A percentile compares a stretch with the other conserved stretches of the same genome.
Conservation (phyloP, 148 eudicot genomes). For the Cornus kousa region DNA sequence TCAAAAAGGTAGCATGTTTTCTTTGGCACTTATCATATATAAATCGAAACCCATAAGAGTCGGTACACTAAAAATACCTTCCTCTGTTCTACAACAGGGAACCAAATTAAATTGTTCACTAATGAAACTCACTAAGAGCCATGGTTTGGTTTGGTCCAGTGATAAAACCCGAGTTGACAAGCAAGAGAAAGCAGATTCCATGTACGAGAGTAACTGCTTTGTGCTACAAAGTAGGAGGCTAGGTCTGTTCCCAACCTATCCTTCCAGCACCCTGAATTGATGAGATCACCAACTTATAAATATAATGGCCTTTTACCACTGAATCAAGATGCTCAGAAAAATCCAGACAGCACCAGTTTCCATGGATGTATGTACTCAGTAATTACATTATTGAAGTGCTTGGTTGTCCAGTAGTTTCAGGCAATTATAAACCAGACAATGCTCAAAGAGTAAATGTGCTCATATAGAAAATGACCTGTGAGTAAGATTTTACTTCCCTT, state of each 20-base stretch:
- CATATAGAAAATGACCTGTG: background rate
- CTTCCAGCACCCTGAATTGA: conserved; percentile 2
- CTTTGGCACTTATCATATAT: background rate
- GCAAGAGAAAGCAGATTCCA: background rate
- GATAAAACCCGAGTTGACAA: background rate
- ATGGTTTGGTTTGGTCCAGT: background rate
- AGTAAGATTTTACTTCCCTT: background rate
- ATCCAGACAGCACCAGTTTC: background rate
- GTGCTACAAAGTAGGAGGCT: background rate
- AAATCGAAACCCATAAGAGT: background rate
- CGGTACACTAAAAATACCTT: background rate
- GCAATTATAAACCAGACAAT: background rate
- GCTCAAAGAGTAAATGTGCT: background rate
- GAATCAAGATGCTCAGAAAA: background rate
- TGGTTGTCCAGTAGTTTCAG: no score
- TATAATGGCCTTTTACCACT: background rate
- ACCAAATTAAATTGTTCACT: conserved; percentile 1
- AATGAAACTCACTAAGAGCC: background rate
- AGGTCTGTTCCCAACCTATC: background rate
- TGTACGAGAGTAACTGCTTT: background rate
- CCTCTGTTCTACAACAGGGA: background rate
- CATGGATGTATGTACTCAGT: background rate
- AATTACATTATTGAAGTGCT: background rate
- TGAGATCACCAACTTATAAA: background rate
- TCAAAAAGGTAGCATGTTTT: background rate